phyloP scores from a whole-genome alignment of 2,329 filamentous ascomycete species.

The Shiraia sp. region DNA sequence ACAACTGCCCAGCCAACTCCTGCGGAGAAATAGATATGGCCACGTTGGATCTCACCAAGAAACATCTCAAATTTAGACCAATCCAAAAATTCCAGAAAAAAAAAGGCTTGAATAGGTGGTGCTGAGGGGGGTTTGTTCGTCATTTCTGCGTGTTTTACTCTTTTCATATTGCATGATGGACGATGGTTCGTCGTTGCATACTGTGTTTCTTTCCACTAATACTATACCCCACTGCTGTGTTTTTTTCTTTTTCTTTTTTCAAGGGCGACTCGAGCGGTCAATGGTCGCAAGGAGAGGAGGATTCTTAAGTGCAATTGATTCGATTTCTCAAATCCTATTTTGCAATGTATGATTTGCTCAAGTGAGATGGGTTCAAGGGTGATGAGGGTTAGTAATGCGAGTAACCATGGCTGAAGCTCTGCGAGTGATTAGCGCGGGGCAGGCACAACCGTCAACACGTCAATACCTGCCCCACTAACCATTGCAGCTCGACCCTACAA shows the following conservation, averaged over 20 bases:
- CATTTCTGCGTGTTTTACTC: constrained; percentile 2
- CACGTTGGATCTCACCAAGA: not conserved
- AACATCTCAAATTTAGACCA: not conserved
- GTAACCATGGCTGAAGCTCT: too few species aligned
- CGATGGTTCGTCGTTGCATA: constrained; percentile 1
- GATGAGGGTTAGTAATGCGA: too few species aligned
- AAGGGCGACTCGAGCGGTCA: constrained; percentile 15
- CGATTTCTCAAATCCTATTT: too few species aligned
- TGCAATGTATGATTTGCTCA: too few species aligned
- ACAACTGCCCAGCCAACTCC: constrained; percentile 7
- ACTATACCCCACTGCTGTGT: constrained; percentile 39
- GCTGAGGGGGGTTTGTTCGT: too few species aligned
- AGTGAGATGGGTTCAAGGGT: too few species aligned
- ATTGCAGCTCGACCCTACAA: not conserved
- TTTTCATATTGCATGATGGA: constrained; percentile 2
- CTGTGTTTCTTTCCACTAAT: constrained; percentile 26
- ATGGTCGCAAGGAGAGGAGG: not conserved
- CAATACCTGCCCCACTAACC: constrained; percentile 19
- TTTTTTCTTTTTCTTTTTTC: constrained; percentile 22
- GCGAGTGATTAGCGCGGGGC: constrained; percentile 26
- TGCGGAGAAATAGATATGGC: constrained; percentile 25
- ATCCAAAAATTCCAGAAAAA: not conserved
- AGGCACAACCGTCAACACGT: constrained; percentile 14
- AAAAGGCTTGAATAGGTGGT: not conserved
- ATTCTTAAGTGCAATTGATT: not conserved